phyloP scores from a whole-genome alignment of 257 asterid genomes.

The Agastache rugosa region DNA sequence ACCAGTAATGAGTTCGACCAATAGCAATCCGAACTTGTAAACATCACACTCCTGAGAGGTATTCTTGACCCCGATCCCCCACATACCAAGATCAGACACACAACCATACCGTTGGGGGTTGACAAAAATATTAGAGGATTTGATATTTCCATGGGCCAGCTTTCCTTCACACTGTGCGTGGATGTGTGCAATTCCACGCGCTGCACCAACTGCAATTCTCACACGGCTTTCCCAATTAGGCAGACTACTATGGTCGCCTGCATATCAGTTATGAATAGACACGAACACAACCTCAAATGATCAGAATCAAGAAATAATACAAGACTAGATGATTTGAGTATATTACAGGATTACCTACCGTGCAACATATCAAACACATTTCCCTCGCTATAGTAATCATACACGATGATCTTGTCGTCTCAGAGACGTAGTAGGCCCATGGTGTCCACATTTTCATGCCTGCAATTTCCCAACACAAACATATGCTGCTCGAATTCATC shows the following conservation, averaged over 20 bases:
- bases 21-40: constrained; percentile 40
- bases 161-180: constrained; percentile 37
- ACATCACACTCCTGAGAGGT: constrained; percentile 23
- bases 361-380: constrained; percentile 33
- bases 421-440: constrained; percentile 23
- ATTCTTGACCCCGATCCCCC: neutral
- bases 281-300: no score
- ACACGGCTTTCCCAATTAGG: neutral
- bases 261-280: no score
- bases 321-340: no score
- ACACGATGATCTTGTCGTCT: constrained; percentile 1
- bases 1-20: constrained; percentile 40
- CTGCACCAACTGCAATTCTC: constrained; percentile 43
- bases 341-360: neutral
- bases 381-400: constrained; percentile 44
- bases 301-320: no score
- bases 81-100: neutral
- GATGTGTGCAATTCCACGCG: constrained; percentile 45
- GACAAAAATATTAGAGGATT: constrained; percentile 46
- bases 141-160: constrained; percentile 48
- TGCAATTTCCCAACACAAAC: neutral
- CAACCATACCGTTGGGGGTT: constrained; percentile 35
- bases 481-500: constrained; percentile 16
- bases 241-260: no score
- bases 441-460: constrained; percentile 33